Evolutionary conservation across 306 rosid genomes (phyloP), one percentile per base, ranked within the genome.

Genomic region (Pyrus pyrifolia): DNA sequence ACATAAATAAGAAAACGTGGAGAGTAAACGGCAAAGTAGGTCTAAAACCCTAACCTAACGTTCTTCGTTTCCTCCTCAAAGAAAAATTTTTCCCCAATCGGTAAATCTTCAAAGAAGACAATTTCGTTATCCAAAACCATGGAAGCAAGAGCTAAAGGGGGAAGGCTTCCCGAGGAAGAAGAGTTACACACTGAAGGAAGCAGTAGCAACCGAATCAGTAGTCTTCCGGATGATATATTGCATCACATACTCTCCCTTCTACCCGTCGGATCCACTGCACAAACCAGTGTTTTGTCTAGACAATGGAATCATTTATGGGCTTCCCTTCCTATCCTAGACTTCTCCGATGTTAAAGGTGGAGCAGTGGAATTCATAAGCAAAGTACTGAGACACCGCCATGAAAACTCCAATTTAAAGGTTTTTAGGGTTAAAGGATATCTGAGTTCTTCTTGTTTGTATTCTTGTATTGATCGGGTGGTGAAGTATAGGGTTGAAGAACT

Each of bases 181-280:
- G 44, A 40, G 44, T 40, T 8, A 8, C 44, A 8, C 44, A 40
- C 11, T 40, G 44, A 40, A 8, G 44, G 44, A 40, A 40, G 44
- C 45, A 42, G 31, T 33, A 23, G 58, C 3, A 70, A 74, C 61
- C 6, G 9, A 51, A 17, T 74, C 40, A 74, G 78, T 38, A 17
- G 30, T 63, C 49, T 74, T 51, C 78, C 78, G 29, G 62, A 74
- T 29, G n/a, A 6, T n/a, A 21, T 74, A 42, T 46, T 63, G 29
- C 46, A 74, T 46, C 71, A 45, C 70, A 74, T 64, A 6, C 78
- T 74, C 60, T 62, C 78, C 11, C 45, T 74, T 27, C 21, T 74
- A 46, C 78, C 71, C 22, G 19, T 18, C 21, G 46, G 21, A 46
- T 63, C 70, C 61, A 62, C 63, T 23, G 70, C 70, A 11, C 61